Conservation (phyloP, 2,329 filamentous ascomycete species). For the Ascocoryne sarcoides region DNA sequence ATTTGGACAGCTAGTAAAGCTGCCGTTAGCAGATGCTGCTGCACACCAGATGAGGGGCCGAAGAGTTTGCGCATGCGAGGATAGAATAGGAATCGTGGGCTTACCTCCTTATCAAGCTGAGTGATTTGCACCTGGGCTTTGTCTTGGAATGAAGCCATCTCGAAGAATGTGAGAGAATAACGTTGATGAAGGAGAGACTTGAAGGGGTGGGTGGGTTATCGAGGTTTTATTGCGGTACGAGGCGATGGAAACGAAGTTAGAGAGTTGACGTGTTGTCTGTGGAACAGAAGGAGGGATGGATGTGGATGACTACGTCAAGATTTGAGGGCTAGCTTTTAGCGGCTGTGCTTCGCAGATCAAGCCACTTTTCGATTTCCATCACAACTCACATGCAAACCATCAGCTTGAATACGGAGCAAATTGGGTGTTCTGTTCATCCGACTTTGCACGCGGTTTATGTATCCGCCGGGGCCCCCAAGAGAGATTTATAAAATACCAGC, state of each 20-base stretch:
- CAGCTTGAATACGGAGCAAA: too few species aligned
- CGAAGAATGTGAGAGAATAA: slow-evolving; percentile 23
- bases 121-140: slow-evolving; percentile 68
- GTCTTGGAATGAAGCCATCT: slow-evolving; percentile 72
- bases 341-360: too few species aligned
- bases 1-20: slow-evolving; percentile 64
- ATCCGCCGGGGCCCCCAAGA: too few species aligned
- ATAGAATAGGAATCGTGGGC: slow-evolving; percentile 6
- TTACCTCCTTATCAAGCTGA: slow-evolving; percentile 76
- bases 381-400: too few species aligned
- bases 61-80: background rate
- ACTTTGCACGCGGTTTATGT: too few species aligned
- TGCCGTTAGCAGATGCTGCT: slow-evolving; percentile 5
- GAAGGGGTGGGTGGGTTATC: too few species aligned
- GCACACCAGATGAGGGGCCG: background rate
- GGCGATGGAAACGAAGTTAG: background rate
- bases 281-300: background rate
- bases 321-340: background rate
- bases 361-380: too few species aligned
- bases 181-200: background rate
- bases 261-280: background rate
- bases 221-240: too few species aligned
- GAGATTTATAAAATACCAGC: too few species aligned
- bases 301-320: background rate
- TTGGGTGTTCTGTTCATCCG: too few species aligned